Evolutionary conservation across 176 grass and related monocot genomes (phyloP).

Genomic region (Triticum urartu): DNA sequence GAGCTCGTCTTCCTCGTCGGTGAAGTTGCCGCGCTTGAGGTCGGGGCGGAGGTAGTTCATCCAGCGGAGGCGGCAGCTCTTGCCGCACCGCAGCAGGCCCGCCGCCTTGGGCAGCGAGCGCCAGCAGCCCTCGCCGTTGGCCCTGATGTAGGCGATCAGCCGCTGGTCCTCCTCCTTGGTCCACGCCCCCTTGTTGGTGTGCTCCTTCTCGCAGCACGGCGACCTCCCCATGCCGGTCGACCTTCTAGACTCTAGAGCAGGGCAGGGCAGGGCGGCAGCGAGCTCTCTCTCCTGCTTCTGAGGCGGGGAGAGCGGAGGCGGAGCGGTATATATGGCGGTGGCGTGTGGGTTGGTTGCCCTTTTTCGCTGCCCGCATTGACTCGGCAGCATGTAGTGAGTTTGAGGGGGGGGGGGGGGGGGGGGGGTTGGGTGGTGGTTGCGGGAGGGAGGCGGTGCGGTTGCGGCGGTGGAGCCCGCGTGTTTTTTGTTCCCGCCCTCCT

Average conservation of each 20-base stretch:
- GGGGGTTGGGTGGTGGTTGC: slow-evolving; percentile 24
- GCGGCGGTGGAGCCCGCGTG: slow-evolving; percentile 38
- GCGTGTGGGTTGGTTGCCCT: neutral
- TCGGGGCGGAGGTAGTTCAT: slow-evolving; percentile 95
- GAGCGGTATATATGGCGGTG: slow-evolving; percentile 37
- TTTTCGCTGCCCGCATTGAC: slow-evolving; percentile 10
- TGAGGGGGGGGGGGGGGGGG: neutral
- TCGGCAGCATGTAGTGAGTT: neutral
- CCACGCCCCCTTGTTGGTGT: slow-evolving; percentile 95
- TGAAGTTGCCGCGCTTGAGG: slow-evolving; percentile 95
- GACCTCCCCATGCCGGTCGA: slow-evolving; percentile 64
- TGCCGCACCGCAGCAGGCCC: slow-evolving; percentile 72
- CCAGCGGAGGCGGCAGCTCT: slow-evolving; percentile 88
- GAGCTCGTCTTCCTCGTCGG: slow-evolving; percentile 82
- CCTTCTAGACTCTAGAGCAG: neutral
- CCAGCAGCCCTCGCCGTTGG: slow-evolving; percentile 82
- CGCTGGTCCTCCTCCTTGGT: slow-evolving; percentile 89
- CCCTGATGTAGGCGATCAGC: slow-evolving; percentile 65
- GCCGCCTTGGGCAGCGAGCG: slow-evolving; percentile 77
- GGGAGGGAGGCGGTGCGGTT: neutral
- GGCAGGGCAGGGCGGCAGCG: too few relatives aligned
- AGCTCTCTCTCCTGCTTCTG: slow-evolving; percentile 1
- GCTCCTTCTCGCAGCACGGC: slow-evolving; percentile 94
- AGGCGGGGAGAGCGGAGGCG: slow-evolving; percentile 1
- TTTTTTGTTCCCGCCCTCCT: neutral